A percentile compares a stretch with the other conserved stretches of the same genome.
Evolutionary conservation across 768 basidiomycete genomes (phyloP).

Genomic region (Coprinellus micaceus): DNA sequence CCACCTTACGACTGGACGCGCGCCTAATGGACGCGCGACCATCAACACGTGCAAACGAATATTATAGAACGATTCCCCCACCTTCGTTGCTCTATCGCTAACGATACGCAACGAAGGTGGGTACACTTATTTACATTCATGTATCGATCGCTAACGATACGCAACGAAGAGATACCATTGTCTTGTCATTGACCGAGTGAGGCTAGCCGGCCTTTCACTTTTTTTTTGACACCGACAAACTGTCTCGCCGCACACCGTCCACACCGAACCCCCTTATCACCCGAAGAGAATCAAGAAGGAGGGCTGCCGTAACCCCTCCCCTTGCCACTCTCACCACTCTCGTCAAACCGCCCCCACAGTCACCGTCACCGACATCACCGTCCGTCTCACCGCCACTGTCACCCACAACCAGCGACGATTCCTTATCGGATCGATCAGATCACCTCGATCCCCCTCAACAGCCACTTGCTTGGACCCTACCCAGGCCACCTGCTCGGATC

Average conservation of each 20-base stretch:
- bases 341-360: not conserved
- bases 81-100: too few species aligned
- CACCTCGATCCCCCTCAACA: not conserved
- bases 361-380: not conserved
- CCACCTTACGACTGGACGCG: too few species aligned
- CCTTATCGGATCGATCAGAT: not conserved
- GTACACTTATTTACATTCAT: too few species aligned
- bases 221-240: not conserved
- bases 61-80: too few species aligned
- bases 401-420: not conserved
- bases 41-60: too few species aligned
- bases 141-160: too few species aligned
- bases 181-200: too few species aligned
- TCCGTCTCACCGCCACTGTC: not conserved
- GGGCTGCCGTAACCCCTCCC: not conserved
- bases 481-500: not conserved
- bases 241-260: constrained; percentile 1
- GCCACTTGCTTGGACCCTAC: not conserved
- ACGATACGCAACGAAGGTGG: too few species aligned
- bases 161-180: too few species aligned
- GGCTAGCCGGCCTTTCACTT: constrained; percentile 2
- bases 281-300: not conserved
- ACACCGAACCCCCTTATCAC: not conserved
- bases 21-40: too few species aligned
- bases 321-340: not conserved